Percentiles rank a stretch among this genome's conserved stretches.
Evolutionary conservation across 2,329 filamentous ascomycete species (phyloP).

Genomic region (Neofusicoccum cordaticola): DNA sequence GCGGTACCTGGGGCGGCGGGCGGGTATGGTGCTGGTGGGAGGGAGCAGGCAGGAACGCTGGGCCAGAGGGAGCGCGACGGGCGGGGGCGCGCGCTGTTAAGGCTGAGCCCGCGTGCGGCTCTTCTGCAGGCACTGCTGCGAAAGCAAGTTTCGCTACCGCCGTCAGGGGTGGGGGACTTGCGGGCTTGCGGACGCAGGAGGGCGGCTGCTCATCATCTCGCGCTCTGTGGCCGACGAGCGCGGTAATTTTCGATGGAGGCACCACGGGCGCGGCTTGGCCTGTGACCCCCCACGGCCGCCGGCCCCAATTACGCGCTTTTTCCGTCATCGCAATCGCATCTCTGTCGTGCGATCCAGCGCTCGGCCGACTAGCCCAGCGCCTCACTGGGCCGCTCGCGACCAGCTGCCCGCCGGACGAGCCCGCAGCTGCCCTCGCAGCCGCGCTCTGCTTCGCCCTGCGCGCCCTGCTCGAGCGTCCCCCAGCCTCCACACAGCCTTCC

Average conservation of each 20-base stretch:
- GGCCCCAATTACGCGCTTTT: constrained; percentile 11
- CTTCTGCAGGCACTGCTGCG: neutral
- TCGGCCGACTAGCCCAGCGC: constrained; percentile 4
- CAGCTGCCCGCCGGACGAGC: neutral
- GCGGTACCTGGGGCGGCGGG: neutral
- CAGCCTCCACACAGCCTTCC: neutral
- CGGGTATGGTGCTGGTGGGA: neutral
- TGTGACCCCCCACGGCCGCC: constrained; percentile 8
- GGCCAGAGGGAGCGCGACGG: neutral
- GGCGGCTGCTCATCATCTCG: neutral
- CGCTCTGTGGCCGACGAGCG: neutral
- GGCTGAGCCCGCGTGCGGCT: constrained; percentile 11
- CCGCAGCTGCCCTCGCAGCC: neutral
- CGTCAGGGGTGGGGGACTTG: constrained; percentile 3
- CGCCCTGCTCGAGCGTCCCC: neutral
- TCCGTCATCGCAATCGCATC: constrained; percentile 1
- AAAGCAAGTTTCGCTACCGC: constrained; percentile 13
- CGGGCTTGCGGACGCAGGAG: too few species aligned
- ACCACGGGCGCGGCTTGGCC: neutral
- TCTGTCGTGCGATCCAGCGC: constrained; percentile 6
- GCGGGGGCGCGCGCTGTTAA: neutral
- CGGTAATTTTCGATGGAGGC: neutral
- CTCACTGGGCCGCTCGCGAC: neutral
- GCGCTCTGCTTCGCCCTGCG: too few species aligned
- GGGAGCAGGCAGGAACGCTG: neutral